Evolutionary conservation across 2,329 filamentous ascomycete species (phyloP).

Genomic region (Exophiala alcalophila): DNA sequence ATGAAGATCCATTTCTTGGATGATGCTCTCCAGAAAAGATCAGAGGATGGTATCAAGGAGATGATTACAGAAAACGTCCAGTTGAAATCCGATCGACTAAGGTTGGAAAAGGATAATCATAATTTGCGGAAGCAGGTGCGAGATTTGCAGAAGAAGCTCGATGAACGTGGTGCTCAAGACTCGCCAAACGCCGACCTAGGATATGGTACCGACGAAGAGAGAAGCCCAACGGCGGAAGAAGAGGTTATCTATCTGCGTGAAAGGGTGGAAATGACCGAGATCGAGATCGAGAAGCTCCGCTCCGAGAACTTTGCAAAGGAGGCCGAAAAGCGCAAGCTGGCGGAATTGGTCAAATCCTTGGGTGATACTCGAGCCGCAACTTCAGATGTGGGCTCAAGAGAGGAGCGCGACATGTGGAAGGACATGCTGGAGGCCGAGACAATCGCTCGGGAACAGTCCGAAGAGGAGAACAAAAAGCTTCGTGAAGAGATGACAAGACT

Average conservation of each 20-base stretch:
- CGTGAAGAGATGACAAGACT: constrained; percentile 79
- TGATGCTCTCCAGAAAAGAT: constrained; percentile 86
- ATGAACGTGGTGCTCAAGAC: constrained; percentile 47
- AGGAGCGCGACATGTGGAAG: constrained; percentile 78
- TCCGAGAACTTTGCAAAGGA: constrained; percentile 76
- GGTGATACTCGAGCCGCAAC: constrained; percentile 51
- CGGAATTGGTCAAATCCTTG: constrained; percentile 71
- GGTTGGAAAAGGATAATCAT: constrained; percentile 88
- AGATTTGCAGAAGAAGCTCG: constrained; percentile 78
- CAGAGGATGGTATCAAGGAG: constrained; percentile 93
- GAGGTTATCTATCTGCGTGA: constrained; percentile 83
- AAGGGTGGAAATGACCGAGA: constrained; percentile 76
- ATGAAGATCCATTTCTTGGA: constrained; percentile 97
- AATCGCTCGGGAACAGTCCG: constrained; percentile 79
- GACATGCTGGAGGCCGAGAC: constrained; percentile 92
- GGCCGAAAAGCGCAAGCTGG: constrained; percentile 79
- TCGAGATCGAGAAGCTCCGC: constrained; percentile 76
- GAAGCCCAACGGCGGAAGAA: constrained; percentile 61
- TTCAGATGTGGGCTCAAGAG: constrained; percentile 49
- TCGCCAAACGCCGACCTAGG: constrained; percentile 46
- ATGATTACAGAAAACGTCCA: constrained; percentile 98
- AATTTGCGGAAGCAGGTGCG: constrained; percentile 74
- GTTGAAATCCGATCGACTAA: constrained; percentile 82
- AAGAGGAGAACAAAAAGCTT: constrained; percentile 81
- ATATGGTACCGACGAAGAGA: constrained; percentile 57